A percentile compares a stretch with the other conserved stretches of the same genome.
phyloP scores from a whole-genome alignment of 768 basidiomycete species.

The Xerocomellus amylosporus region DNA sequence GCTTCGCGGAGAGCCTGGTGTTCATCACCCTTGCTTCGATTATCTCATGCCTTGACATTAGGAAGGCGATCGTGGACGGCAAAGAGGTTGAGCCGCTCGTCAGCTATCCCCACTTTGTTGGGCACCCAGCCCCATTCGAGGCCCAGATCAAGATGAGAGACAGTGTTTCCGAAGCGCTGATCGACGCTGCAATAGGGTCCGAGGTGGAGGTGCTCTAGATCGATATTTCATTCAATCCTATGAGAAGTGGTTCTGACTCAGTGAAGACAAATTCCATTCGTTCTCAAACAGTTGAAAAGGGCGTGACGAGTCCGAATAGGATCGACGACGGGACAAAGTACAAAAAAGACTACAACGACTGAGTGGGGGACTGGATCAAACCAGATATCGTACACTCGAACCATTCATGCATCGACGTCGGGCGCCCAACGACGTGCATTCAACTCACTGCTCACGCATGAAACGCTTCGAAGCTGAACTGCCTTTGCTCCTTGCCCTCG shows the following conservation, averaged over 20 bases:
- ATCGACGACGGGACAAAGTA: too few relatives aligned
- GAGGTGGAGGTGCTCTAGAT: background rate
- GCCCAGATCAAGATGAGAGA: background rate
- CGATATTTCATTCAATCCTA: too few relatives aligned
- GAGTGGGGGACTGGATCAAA: too few relatives aligned
- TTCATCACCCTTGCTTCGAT: background rate
- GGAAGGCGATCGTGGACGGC: background rate
- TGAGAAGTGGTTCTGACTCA: too few relatives aligned
- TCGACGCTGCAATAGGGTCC: background rate
- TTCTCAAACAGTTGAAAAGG: too few relatives aligned
- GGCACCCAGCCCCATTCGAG: conserved; percentile 1
- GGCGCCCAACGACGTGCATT: too few relatives aligned
- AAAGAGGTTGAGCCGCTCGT: background rate
- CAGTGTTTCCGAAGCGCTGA: background rate
- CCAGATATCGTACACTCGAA: too few relatives aligned
- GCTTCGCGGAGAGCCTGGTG: background rate
- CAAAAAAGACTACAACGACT: background rate
- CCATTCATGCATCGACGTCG: too few relatives aligned
- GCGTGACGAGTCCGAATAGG: too few relatives aligned
- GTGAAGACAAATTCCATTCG: too few relatives aligned
- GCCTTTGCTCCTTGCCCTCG: conserved; percentile 30
- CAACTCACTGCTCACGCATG: background rate
- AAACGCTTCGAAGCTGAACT: conserved; percentile 32
- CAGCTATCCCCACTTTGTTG: conserved; percentile 1
- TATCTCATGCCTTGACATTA: background rate